Percentiles rank a stretch among this genome's conserved stretches.
phyloP scores from a whole-genome alignment of 306 rosid species.

The Glycine soja region DNA sequence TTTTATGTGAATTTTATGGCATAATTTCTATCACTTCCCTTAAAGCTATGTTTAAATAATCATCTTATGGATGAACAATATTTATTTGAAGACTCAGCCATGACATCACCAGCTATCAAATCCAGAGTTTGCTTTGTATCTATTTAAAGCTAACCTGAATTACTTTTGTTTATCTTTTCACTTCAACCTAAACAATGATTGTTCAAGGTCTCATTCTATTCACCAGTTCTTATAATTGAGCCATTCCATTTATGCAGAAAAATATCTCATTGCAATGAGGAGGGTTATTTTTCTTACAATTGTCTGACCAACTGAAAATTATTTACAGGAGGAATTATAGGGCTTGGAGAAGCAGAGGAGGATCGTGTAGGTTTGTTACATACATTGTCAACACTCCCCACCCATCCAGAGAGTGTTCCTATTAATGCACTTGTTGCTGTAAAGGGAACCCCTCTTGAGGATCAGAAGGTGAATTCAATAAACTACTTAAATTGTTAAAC shows the following conservation, averaged over 20 bases:
- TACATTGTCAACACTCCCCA: slow-evolving; percentile 92
- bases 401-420: slow-evolving; percentile 98
- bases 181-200: background rate
- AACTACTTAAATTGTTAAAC: slow-evolving; percentile 13
- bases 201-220: background rate
- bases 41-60: slow-evolving; percentile 1
- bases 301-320: slow-evolving; percentile 41
- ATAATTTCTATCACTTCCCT: background rate
- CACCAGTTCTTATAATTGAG: background rate
- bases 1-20: background rate
- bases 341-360: slow-evolving; percentile 96
- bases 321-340: slow-evolving; percentile 90
- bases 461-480: slow-evolving; percentile 72
- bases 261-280: background rate
- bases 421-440: slow-evolving; percentile 90
- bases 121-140: background rate
- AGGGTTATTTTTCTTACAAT: background rate
- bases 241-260: background rate
- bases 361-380: slow-evolving; percentile 96
- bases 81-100: background rate
- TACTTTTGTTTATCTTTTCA: background rate
- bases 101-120: background rate
- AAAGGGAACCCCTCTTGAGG: slow-evolving; percentile 94
- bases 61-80: slow-evolving; percentile 4
- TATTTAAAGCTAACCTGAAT: slow-evolving; percentile 2